phyloP scores from a whole-genome alignment of 768 basidiomycete species.

The Infundibulicybe gibba region DNA sequence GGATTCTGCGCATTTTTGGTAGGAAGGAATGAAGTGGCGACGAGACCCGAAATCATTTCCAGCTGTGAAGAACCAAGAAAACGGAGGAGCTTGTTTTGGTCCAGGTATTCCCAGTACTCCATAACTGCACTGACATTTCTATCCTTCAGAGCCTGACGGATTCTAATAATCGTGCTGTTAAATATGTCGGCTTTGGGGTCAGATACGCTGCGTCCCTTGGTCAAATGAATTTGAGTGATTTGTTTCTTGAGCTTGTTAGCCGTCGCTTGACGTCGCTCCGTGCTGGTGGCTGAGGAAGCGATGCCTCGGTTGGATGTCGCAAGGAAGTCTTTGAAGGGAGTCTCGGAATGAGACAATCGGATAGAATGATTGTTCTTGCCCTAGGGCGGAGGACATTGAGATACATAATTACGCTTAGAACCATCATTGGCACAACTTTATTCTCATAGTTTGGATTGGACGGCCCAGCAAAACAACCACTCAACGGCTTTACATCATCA shows the following conservation, averaged over 20 bases:
- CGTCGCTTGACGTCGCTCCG: too few species aligned
- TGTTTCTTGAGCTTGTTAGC: conserved; percentile 11
- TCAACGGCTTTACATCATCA: too few species aligned
- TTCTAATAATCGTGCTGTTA: conserved; percentile 29
- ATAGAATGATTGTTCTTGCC: conserved; percentile 20
- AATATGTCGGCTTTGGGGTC: conserved; percentile 15
- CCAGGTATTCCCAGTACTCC: conserved; percentile 39
- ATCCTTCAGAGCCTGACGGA: conserved; percentile 32
- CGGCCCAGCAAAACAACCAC: too few species aligned
- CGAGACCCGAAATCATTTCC: conserved; percentile 30
- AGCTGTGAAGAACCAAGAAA: conserved; percentile 42
- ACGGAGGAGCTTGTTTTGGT: conserved; percentile 37
- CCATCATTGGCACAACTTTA: conserved; percentile 6
- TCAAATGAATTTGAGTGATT: conserved; percentile 5
- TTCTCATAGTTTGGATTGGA: not conserved
- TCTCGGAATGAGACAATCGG: conserved; percentile 43
- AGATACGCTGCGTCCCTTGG: conserved; percentile 4
- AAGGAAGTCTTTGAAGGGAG: conserved; percentile 16
- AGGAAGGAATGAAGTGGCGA: conserved; percentile 22
- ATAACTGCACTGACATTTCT: conserved; percentile 25
- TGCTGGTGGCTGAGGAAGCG: conserved; percentile 4
- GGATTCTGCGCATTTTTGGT: not conserved
- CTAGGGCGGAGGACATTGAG: conserved; percentile 5
- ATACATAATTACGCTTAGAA: too few species aligned
- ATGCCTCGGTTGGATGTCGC: not conserved